Evolutionary conservation across 2,329 filamentous ascomycete species (phyloP), one percentile per base, ranked within the genome.

Genomic region (Epichloe glyceriae): DNA sequence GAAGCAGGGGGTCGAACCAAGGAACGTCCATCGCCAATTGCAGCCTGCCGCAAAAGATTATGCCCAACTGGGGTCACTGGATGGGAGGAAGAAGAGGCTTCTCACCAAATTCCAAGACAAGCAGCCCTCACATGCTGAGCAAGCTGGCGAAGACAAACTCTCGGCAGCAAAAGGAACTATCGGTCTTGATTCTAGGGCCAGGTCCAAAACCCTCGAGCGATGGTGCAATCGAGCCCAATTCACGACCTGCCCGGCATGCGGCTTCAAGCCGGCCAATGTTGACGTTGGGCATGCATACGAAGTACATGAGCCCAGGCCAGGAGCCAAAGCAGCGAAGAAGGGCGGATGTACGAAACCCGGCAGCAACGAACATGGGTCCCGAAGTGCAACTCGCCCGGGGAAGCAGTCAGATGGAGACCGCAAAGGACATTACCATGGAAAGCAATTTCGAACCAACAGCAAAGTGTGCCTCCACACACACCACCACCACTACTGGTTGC

Each of bases 401-500:
- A 50, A 8, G 20, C 19, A 38, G n/a, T 12, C 33, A 38, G 20
- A 15, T 15, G 20, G 1, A 39, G 19, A 34, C 17, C 5, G 30
- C 12, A 38, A 11, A 17, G 26, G 35, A 30, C 19, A 39, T 22
- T 30, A 10, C 5, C 43, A 34, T 38, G 47, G 26, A 50, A 43
- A 41, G 10, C 17, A 17, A 26, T 11, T 4, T 15, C 19, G 38
- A 39, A 34, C 5, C 14, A 34, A 20, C 17, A 15, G 15, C 38
- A 38, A 58, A 54, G 58, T 75, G 55, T 79, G 77, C 57, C 56
- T 79, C 52, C 78, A 81, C 61, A 78, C 73, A 55, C 78, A 82
- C 58, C 76, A 82, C 58, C 78, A 81, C 62, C 78, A 81, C 66
- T 81, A 80, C 68, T 80, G 78, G 78, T 54, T 73, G 55, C 66